A percentile compares a stretch with the other conserved stretches of the same genome.
Conservation (phyloP, 2,329 filamentous ascomycete genomes). For the Hypoxylon rubiginosum region DNA sequence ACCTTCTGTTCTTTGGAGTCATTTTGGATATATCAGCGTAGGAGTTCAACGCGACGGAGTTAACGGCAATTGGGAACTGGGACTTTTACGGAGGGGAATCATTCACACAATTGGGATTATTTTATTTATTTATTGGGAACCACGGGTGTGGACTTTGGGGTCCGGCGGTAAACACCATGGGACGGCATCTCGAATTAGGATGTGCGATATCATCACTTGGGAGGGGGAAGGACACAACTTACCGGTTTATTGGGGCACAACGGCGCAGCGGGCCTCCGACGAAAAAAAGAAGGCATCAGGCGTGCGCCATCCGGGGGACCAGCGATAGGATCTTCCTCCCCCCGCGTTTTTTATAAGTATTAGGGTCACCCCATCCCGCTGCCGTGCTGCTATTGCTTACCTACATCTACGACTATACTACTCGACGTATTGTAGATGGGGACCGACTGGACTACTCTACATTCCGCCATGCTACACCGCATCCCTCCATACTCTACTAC, state of each 20-base stretch:
- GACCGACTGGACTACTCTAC: not conserved
- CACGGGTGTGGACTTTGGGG: not conserved
- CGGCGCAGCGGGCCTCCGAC: slow-evolving; percentile 4
- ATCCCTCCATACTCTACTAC: not conserved
- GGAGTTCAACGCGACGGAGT: slow-evolving; percentile 49
- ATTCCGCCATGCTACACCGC: not conserved
- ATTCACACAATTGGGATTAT: slow-evolving; percentile 18
- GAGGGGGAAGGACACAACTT: not conserved
- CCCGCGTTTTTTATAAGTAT: slow-evolving; percentile 10
- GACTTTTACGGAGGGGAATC: not conserved
- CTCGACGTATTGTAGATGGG: not conserved
- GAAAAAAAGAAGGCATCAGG: slow-evolving; percentile 25
- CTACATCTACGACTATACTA: not conserved
- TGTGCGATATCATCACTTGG: not conserved
- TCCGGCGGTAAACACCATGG: not conserved
- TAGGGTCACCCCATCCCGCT: slow-evolving; percentile 16
- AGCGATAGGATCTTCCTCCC: not conserved
- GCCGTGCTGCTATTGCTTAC: not conserved
- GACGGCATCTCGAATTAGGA: not conserved
- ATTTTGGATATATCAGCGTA: slow-evolving; percentile 51
- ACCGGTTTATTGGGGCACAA: slow-evolving; percentile 25
- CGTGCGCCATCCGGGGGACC: not conserved
- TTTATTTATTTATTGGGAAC: slow-evolving; percentile 1
- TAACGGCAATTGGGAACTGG: slow-evolving; percentile 33
- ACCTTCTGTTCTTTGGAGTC: slow-evolving; percentile 42